Conservation (phyloP, 2,329 filamentous ascomycete genomes). For the Plenodomus biglobosus region DNA sequence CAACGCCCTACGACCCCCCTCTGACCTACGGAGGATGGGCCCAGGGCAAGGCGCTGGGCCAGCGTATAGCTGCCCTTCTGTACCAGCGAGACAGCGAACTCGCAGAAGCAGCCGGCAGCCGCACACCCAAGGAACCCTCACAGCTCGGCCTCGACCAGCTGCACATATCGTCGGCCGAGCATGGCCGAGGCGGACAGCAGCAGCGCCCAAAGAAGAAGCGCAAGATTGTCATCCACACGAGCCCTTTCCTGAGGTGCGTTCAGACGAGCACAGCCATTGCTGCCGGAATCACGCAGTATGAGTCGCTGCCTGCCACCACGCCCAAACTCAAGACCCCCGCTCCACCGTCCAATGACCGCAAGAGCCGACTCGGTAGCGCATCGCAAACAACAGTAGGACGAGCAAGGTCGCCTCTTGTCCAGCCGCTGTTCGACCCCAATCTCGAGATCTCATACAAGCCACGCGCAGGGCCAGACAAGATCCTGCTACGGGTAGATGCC, state of each 20-base stretch:
- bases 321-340: conserved; percentile 24
- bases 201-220: conserved; percentile 56
- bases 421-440: conserved; percentile 44
- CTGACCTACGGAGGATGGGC: conserved; percentile 93
- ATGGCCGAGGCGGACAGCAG: neutral
- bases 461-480: conserved; percentile 40
- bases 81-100: conserved; percentile 52
- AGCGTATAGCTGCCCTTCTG: conserved; percentile 76
- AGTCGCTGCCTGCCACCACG: conserved; percentile 31
- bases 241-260: conserved; percentile 90
- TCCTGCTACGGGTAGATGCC: conserved; percentile 74
- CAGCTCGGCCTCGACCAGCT: conserved; percentile 28
- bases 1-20: conserved; percentile 92
- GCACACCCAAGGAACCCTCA: conserved; percentile 20
- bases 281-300: conserved; percentile 75
- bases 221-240: conserved; percentile 84
- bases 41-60: conserved; percentile 78
- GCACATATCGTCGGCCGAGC: conserved; percentile 13
- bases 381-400: conserved; percentile 17
- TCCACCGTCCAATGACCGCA: conserved; percentile 21
- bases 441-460: conserved; percentile 39
- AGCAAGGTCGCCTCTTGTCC: conserved; percentile 20
- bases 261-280: conserved; percentile 89
- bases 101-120: conserved; percentile 38
- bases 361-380: conserved; percentile 12